Evolutionary conservation across 768 basidiomycete genomes (phyloP).

Genomic region (Lactarius tabidus): DNA sequence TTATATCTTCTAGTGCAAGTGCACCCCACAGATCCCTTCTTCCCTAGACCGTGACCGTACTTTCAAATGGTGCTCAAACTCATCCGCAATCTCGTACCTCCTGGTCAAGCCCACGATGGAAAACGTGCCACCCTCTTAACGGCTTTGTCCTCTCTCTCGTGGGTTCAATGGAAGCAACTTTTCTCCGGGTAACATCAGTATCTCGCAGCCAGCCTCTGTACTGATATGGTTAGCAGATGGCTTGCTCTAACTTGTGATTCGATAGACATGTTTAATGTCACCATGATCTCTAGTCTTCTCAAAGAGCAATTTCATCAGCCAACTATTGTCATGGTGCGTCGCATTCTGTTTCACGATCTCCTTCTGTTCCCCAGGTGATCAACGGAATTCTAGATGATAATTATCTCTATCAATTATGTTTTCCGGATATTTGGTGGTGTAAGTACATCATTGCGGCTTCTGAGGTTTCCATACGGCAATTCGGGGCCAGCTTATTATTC

Average conservation of each 20-base stretch:
- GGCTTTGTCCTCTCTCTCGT: constrained; percentile 41
- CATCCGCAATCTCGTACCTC: constrained; percentile 3
- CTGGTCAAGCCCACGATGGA: not conserved
- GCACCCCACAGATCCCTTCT: not conserved
- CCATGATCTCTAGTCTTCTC: constrained; percentile 48
- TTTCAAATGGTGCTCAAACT: constrained; percentile 11
- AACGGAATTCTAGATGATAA: constrained; percentile 46
- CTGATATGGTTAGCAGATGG: constrained; percentile 43
- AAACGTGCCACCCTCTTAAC: constrained; percentile 35
- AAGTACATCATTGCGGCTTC: constrained; percentile 24
- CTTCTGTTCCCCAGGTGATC: not conserved
- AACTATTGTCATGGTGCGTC: constrained; percentile 42
- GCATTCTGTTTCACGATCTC: not conserved
- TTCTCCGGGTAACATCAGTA: constrained; percentile 42
- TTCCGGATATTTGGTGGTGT: constrained; percentile 78
- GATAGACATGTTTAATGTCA: constrained; percentile 79
- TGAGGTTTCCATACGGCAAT: not conserved
- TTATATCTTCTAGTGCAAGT: not conserved
- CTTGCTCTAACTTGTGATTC: constrained; percentile 85
- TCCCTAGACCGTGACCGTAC: not conserved
- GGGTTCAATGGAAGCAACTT: constrained; percentile 51
- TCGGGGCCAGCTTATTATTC: not conserved
- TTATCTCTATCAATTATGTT: constrained; percentile 86
- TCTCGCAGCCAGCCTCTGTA: not conserved
- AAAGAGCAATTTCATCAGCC: constrained; percentile 43